Evolutionary conservation across 140 eudicot genomes (phyloP).

Genomic region (Ambrosia hybrid): DNA sequence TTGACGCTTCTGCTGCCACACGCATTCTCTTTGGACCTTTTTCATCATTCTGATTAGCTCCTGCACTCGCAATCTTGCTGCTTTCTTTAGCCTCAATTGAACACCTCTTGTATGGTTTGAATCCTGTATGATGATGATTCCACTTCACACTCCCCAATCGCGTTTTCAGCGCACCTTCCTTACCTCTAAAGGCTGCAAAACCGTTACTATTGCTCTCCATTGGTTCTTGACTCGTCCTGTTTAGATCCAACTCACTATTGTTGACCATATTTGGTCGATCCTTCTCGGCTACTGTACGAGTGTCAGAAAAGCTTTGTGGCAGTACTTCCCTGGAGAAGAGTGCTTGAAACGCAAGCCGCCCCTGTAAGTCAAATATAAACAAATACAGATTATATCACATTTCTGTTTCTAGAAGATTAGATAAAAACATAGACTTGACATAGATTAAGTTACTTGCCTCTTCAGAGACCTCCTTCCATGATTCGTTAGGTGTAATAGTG

Average conservation of each 20-base stretch:
- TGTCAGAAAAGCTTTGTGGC: conserved; percentile 59
- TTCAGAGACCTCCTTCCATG: conserved; percentile 98
- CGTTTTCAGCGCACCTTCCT: background rate
- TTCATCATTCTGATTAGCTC: conserved; percentile 48
- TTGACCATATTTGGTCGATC: conserved; percentile 22
- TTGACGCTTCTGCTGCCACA: conserved; percentile 61
- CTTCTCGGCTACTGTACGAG: background rate
- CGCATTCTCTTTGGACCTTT: conserved; percentile 80
- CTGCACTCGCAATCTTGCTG: conserved; percentile 20
- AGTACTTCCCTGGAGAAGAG: conserved; percentile 73
- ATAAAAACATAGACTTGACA: conserved; percentile 1
- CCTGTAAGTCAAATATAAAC: conserved; percentile 45
- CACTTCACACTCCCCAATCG: conserved; percentile 53
- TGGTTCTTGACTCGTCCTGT: conserved; percentile 31
- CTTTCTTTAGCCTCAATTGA: conserved; percentile 77
- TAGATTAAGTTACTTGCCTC: conserved; percentile 55
- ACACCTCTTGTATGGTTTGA: conserved; percentile 82
- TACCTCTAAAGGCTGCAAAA: background rate
- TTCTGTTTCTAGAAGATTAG: background rate
- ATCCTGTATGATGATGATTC: conserved; percentile 21
- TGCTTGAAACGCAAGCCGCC: conserved; percentile 84
- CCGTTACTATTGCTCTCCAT: conserved; percentile 31
- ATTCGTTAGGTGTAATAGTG: conserved; percentile 46
- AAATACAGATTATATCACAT: background rate
- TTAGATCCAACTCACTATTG: conserved; percentile 43